These are phyloP conservation scores for Salmacisia buchloeana DNA, from an alignment of 1,284 basidiomycete species.

Conservation along the genomic window DNA sequence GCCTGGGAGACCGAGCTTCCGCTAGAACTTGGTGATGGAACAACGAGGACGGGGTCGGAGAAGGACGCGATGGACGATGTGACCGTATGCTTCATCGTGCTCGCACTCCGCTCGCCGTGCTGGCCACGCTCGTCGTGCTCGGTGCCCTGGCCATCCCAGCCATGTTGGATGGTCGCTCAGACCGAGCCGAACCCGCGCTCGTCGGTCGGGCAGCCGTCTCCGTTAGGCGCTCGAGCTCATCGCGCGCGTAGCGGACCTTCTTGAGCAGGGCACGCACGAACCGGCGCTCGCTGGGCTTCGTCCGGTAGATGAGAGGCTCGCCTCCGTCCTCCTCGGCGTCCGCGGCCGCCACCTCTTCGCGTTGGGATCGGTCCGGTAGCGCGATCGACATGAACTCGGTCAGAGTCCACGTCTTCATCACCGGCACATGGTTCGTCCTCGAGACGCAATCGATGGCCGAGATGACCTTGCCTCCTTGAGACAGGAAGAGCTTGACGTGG, in stretches of 20 bases:
- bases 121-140: background rate
- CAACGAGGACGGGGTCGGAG: too few relatives aligned
- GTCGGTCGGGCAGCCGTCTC: background rate
- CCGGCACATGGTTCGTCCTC: constrained; percentile 68
- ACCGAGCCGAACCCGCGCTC: background rate
- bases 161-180: background rate
- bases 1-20: too few relatives aligned
- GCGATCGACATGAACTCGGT: constrained; percentile 65
- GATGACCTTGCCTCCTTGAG: constrained; percentile 68
- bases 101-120: background rate
- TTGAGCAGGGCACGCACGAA: constrained; percentile 25
- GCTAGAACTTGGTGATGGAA: too few relatives aligned
- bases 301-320: constrained; percentile 10
- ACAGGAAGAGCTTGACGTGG: constrained; percentile 88
- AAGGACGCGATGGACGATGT: background rate
- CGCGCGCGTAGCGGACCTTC: constrained; percentile 28
- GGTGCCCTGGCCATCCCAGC: background rate
- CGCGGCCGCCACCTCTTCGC: constrained; percentile 22
- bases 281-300: constrained; percentile 25
- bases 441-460: constrained; percentile 62
- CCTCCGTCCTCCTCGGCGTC: background rate
- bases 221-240: constrained; percentile 15
- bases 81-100: background rate
- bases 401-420: constrained; percentile 69
- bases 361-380: constrained; percentile 45